Percentiles rank a stretch among this genome's conserved stretches.
Evolutionary conservation across 192 early-diverging fungal species (phyloP).

Genomic region (Coemansia sp.): DNA sequence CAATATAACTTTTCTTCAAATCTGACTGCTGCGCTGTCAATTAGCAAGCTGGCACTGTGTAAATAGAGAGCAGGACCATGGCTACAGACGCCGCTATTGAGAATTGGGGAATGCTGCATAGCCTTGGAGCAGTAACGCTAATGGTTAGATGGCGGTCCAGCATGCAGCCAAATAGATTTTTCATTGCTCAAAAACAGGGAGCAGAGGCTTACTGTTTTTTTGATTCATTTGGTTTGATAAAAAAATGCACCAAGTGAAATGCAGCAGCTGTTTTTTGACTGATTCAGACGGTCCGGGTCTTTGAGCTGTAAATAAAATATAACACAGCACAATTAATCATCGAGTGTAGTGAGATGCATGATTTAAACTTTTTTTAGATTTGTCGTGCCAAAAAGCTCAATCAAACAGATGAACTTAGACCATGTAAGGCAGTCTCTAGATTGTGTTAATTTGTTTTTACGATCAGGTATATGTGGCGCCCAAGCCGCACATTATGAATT

Average conservation of each 20-base stretch:
- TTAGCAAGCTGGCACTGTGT: neutral
- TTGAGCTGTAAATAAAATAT: no score
- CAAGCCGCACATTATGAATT: neutral
- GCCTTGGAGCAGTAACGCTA: neutral
- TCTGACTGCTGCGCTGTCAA: neutral
- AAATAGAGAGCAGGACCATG: neutral
- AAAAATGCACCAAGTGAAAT: neutral
- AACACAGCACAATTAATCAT: no score
- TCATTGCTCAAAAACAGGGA: neutral
- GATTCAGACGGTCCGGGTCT: no score
- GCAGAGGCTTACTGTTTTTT: no score
- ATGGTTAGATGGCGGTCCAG: constrained; percentile 6
- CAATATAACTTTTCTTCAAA: neutral
- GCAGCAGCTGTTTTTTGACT: no score
- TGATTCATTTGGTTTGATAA: neutral
- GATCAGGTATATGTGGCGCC: neutral
- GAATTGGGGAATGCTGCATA: constrained; percentile 1
- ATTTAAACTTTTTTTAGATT: no score
- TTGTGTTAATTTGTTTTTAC: neutral
- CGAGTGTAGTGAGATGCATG: no score
- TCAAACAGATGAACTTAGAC: neutral
- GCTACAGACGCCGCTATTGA: neutral
- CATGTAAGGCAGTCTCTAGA: neutral
- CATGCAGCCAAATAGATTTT: constrained; percentile 1
- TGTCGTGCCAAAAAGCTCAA: no score